phyloP scores from a whole-genome alignment of 1,284 basidiomycete species.

The Peniophora sp. region DNA sequence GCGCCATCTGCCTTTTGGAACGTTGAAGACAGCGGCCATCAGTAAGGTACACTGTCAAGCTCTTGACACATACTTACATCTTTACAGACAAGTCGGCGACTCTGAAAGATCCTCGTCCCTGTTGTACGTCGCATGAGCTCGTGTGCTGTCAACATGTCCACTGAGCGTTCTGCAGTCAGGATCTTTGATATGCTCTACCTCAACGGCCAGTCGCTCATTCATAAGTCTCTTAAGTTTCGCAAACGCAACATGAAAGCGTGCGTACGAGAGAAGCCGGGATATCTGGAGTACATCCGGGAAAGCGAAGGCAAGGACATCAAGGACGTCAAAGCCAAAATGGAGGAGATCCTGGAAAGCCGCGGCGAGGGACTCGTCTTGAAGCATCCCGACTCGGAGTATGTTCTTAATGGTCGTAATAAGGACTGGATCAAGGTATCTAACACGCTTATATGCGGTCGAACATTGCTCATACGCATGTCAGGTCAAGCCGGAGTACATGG shows the following conservation, averaged over 20 bases:
- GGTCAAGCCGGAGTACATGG: conserved; percentile 94
- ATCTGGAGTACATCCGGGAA: conserved; percentile 72
- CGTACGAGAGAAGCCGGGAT: conserved; percentile 60
- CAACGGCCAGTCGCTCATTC: conserved; percentile 65
- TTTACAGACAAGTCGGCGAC: conserved; percentile 59
- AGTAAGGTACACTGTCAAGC: conserved; percentile 35
- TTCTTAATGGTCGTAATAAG: conserved; percentile 76
- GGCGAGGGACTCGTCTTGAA: conserved; percentile 93
- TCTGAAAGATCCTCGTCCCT: conserved; percentile 72
- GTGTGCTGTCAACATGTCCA: conserved; percentile 2
- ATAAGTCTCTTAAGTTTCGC: conserved; percentile 55
- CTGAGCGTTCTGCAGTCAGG: conserved; percentile 56
- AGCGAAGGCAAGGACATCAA: conserved; percentile 68
- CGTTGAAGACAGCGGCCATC: conserved; percentile 82
- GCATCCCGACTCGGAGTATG: conserved; percentile 72
- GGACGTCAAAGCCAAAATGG: conserved; percentile 74
- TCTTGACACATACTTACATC: conserved; percentile 1
- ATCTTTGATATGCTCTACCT: conserved; percentile 89
- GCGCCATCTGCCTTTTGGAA: conserved; percentile 84
- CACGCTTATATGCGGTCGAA: not conserved
- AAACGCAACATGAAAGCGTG: conserved; percentile 63
- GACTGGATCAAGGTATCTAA: conserved; percentile 80
- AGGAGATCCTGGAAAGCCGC: conserved; percentile 71
- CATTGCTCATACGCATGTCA: conserved; percentile 15
- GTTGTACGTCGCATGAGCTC: conserved; percentile 51